Base-by-base conservation (phyloP, 129 eudicot genomes). In the Tagetes erecta region DNA sequence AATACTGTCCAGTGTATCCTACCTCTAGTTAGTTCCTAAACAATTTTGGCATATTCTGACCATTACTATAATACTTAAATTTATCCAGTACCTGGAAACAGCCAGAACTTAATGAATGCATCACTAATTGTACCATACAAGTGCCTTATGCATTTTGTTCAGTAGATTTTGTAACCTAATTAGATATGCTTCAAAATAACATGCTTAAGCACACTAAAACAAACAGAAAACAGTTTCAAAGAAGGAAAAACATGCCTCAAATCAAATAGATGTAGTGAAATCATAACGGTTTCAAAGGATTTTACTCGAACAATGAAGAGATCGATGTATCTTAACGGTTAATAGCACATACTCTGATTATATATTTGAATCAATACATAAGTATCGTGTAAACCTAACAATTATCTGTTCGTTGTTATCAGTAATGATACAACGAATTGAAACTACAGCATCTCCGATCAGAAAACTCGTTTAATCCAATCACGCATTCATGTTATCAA, bases 41-140 rank as follows among this genome's bases (percentile, higher is more conserved):
- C 63, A 67, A 66, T 66, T 79, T 79, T 79, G 83, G 83, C 74
- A 79, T 72, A 79, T 79, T 79, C 78, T 68, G 8, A 47, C 78
- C 46, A 55, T 72, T 72, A 34, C 49, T 35, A 9, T 31, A 53
- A 55, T 53, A 64, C 59, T 6, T 71, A 51, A 5, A 58, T 10
- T 52, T 71, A 65, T 53, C 76, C 10, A 44, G 59, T 4, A 55
- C 63, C 39, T 3, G 14, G 5, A 79, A 34, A 52, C 4, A 52
- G 60, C 68, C 67, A 64, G 47, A 45, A 55, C 35, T n/a, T 20
- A 6, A 5, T 52, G 31, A n/a, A 79, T 62, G 71, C 37, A 31
- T 70, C 47, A 50, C 31, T 34, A 53, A 65, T 65, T 53, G 60
- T 64, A 72, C 67, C 53, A 33, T 70, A 70, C 82, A 78, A 78